Base-by-base conservation (phyloP, 2,329 filamentous ascomycete species). In the Lasiodiplodia citricola region DNA sequence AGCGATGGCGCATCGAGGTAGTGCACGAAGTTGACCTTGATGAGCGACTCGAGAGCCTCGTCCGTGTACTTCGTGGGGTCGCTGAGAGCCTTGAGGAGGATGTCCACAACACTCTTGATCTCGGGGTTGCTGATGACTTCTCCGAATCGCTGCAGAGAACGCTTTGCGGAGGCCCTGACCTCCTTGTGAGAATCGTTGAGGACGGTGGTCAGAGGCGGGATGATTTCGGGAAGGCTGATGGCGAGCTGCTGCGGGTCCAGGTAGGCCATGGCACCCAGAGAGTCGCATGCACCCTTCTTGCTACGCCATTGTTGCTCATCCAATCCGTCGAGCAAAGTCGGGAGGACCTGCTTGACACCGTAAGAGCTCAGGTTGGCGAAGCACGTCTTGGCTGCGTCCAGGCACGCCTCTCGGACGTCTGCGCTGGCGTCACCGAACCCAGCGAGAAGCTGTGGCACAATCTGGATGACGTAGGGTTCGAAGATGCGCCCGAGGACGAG, bases 121-220 rank as follows among this genome's bases (percentile, higher is more conserved):
- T 99, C 96, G 4, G 96, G 96, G 79, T 99, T 99, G 80, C 87
- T 96, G 79, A 99, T 99, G 73, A 99, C 96, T 80, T 99, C 96
- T 72, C 96, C 96, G 78, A 99, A 99, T 68, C 96, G 91, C 83
- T 99, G 97, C 82, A 99, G 86, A 82, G 94, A 97, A 81, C 95
- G 91, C 81, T 99, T 99, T 8, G 96, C 96, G 25, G 93, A 94
- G 55, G 89, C 85, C 70, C 96, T 89, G 38, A 99, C 96, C 82
- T 99, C 96, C 80, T 99, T 99, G 83, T 99, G 96, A 75, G 93
- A 97, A 83, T 99, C 96, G 74, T 97, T 99, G 69, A 99, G 84
- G 3, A 98, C 96, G 56, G 91, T 90, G 1, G 96, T 98, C 68
- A 99, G 86, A 18, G 96, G 95, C 31, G 96, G 96, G 73, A 99